These are phyloP conservation scores for Beauveria medogensis DNA, from an alignment of 2,329 filamentous ascomycete species.

Conservation along the genomic window DNA sequence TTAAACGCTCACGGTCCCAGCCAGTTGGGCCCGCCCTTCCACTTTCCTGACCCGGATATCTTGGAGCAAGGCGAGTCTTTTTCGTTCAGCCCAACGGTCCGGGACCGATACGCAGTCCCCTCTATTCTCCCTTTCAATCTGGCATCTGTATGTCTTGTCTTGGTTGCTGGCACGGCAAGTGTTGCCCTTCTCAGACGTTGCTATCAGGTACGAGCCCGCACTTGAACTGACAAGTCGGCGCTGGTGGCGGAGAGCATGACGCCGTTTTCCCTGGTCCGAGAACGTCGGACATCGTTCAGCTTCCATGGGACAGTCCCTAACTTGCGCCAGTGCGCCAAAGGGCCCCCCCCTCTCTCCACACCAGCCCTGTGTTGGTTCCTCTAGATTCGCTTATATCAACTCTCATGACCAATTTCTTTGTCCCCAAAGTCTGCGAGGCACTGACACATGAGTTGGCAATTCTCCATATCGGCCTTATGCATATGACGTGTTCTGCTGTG, in stretches of 20 bases:
- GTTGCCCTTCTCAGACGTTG: too few species aligned
- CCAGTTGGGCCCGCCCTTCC: background rate
- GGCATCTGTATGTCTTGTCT: too few species aligned
- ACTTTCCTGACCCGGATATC: too few species aligned
- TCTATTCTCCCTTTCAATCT: too few species aligned
- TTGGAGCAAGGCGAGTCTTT: background rate
- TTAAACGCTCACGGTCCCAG: background rate
- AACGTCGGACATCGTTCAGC: conserved; percentile 1
- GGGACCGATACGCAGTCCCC: too few species aligned
- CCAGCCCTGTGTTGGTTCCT: background rate
- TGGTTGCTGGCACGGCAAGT: too few species aligned
- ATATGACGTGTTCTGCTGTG: background rate
- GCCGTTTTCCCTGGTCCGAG: background rate
- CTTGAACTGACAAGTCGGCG: background rate
- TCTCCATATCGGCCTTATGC: background rate
- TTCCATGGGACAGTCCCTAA: background rate
- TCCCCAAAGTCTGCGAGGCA: background rate
- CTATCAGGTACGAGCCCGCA: background rate
- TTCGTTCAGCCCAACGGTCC: background rate
- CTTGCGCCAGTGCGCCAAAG: background rate
- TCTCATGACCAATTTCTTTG: background rate
- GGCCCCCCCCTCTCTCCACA: background rate
- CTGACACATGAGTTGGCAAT: too few species aligned
- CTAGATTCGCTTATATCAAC: background rate
- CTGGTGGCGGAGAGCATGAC: background rate